Base-by-base conservation (phyloP, 805 yeast species). In the Geotrichum ghanense region DNA sequence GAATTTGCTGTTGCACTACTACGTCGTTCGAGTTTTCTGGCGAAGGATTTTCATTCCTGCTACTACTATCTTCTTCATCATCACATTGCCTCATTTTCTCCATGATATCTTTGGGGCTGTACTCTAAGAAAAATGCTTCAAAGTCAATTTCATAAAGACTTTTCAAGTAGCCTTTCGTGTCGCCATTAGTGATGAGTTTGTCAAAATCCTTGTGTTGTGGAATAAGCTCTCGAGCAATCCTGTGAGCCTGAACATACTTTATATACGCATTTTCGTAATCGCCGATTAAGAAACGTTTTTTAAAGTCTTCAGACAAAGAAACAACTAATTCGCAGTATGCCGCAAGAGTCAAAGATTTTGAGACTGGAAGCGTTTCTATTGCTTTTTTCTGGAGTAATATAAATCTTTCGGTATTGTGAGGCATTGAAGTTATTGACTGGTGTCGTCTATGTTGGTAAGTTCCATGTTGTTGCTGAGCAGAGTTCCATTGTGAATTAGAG, bases 141-240 rank as follows among this genome's bases (percentile, higher is more conserved):
- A 31, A 31, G 14, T 25, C 34, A 56, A 50, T 44, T 47, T 47
- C 40, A 41, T 41, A 39, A 49, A 54, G n/a, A 51, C 49, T 37
- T 51, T 45, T 44, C 48, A 52, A 22, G 54, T 53, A 20, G 50
- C 50, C 22, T 47, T 45, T 20, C 16, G 43, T 43, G n/a, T 45
- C 47, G 47, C 48, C 46, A 22, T 48, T 50, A 27, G 44, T 21
- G 22, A 46, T 22, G 37, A 55, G 50, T 20, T 35, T 27, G 31
- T 20, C 53, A 45, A 23, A 56, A 21, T 51, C 51, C n/a, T 42
- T 37, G 42, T 55, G 58, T 14, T 49, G 42, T 2, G 61, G 61
- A 4, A 57, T 56, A 16, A 52, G 37, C 26, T 50, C 46, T 24
- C 50, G 50, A 41, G 57, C 45, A 37, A 56, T 43, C 22, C 43